Evolutionary conservation across 495 filamentous ascomycete species (phyloP), one percentile per base, ranked within the genome.

Genomic region (Symbiotaphrina buchneri): DNA sequence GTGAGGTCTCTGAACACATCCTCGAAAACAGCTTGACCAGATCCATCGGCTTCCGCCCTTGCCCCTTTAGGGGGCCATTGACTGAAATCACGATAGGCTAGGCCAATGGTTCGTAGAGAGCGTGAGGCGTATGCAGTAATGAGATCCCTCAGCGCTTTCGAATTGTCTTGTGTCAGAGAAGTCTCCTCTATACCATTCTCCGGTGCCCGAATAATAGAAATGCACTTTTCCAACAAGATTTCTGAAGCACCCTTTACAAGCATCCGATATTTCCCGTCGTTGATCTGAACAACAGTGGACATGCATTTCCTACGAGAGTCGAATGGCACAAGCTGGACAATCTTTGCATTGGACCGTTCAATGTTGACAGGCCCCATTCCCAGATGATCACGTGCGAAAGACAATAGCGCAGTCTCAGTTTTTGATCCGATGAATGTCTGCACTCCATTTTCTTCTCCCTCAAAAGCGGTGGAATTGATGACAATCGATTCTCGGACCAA

Each of bases 201-300:
- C 6, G 37, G 37, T 13, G 29, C 25, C 20, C 11, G 10, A 13
- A 39, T 28, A 15, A 39, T 31, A n/a, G 11, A 21, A 52, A 49
- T 31, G 33, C 36, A 29, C 19, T 23, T 18, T 7, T 29, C 18
- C 10, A 38, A 28, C 10, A 21, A 10, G 34, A 91, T 83, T 41
- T 91, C 81, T 0, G 81, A 83, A n/a, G 81, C 81, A 24, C 81
- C 81, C 50, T 91, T 91, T 44, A 91, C 68, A 36, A 71, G 64
- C 43, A 91, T 67, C 11, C 81, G 62, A 39, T 65, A 76, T 36
- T 57, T 63, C 27, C 71, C 72, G 34, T 74, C 66, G 8, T 58
- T 48, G 15, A 77, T 48, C 41, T 70, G 67, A 10, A 73, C 46
- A n/a, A 84, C 74, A 11, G 71, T 59, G 3, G 80, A 81, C 81